A percentile compares a stretch with the other conserved stretches of the same genome.
phyloP scores from a whole-genome alignment of 225 moss, liverwort and hornwort genomes.

The Pleurozium schreberi region DNA sequence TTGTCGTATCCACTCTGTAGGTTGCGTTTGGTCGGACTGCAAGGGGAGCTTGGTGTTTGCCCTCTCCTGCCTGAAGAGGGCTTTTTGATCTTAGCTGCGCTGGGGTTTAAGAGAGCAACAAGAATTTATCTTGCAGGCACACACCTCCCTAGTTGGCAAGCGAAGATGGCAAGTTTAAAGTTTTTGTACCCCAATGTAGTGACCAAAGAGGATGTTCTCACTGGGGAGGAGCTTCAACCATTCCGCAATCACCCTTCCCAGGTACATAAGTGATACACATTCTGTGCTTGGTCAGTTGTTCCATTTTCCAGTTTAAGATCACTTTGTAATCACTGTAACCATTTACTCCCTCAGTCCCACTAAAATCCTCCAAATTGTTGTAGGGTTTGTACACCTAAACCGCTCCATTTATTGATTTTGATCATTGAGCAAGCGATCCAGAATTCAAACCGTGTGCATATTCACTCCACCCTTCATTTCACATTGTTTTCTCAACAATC shows the following conservation, averaged over 20 bases:
- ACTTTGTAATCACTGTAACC: background rate
- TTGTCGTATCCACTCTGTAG: constrained; percentile 2
- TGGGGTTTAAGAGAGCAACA: constrained; percentile 77
- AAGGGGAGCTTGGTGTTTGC: constrained; percentile 51
- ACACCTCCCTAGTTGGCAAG: constrained; percentile 39
- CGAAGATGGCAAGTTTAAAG: constrained; percentile 40
- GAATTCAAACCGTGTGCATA: no score
- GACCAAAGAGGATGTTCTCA: constrained; percentile 68
- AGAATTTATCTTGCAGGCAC: constrained; percentile 72
- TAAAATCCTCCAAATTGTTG: no score
- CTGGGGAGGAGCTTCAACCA: constrained; percentile 50
- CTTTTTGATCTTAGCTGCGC: constrained; percentile 61
- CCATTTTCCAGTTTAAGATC: background rate
- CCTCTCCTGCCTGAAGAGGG: constrained; percentile 79
- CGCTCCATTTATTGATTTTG: no score
- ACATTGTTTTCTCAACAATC: no score
- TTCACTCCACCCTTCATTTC: no score
- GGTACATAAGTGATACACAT: constrained; percentile 10
- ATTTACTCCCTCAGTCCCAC: no score
- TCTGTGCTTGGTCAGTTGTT: background rate
- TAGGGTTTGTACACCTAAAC: no score
- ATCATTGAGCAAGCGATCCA: no score
- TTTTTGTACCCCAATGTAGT: constrained; percentile 72
- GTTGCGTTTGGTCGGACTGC: constrained; percentile 6
- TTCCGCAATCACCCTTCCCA: constrained; percentile 62